Base-by-base conservation (phyloP, 345 rosid genomes). In the Heritiera littoralis region DNA sequence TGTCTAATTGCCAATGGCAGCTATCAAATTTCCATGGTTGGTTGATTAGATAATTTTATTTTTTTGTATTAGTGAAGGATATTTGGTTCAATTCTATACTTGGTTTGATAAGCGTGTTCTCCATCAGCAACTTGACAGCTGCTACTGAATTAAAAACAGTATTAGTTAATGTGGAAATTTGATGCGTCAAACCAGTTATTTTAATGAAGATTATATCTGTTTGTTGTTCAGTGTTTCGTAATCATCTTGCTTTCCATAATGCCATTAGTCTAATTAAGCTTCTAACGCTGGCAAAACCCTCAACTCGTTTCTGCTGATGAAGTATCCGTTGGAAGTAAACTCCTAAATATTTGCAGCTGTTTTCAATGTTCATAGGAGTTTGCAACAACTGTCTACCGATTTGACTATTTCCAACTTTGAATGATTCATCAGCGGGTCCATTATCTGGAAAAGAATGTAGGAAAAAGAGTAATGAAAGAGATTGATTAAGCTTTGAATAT, bases 131-230 rank as follows among this genome's bases (percentile, higher is more conserved):
- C 30, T 69, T 69, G 41, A 35, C 28, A 23, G 28, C 55, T 23
- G 73, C 54, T 48, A 8, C 70, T 40, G 4, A 3, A 40, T 40
- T 40, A 40, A 40, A 40, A 40, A 40, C 43, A 40, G 43, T 9
- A 48, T 48, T 48, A 48, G 6, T 41, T 41, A 41, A 41, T 41
- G 4, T 3, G 43, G 4, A 3, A 41, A 41, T 41, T 41, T 41
- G 43, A 41, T 5, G 43, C 6, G 43, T 41, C 43, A 51, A 71
- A 49, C 59, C n/a, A 70, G 41, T 13, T 70, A 13, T 71, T 71
- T 71, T 51, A 51, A 51, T 72, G 46, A 72, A 51, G 75, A 72
- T 51, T 15, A 51, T 43, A 51, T 49, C 12, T 51, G 23, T 71
- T 15, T 3, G 55, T 5, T 51, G 15, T 51, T 59, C 75, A 71